Evolutionary conservation across 2,329 filamentous ascomycete species (phyloP), one percentile per base, ranked within the genome.

Genomic region (Apiospora phragmitis): DNA sequence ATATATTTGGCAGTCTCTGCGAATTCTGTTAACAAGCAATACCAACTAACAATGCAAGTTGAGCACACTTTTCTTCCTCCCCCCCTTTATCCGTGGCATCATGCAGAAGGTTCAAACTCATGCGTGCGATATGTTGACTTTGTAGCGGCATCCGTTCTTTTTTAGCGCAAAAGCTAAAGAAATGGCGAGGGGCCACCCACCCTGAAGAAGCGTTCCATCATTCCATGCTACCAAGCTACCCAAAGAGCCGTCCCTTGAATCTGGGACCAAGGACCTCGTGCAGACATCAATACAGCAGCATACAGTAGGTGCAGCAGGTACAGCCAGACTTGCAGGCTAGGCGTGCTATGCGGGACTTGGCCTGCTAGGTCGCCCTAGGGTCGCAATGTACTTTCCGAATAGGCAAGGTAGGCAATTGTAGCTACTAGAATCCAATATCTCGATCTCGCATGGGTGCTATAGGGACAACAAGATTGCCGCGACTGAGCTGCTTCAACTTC

Each of bases 151-250:
- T 21, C 55, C 55, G 55, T 38, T 38, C 55, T 21, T 62, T 32
- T n/a, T 62, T 62, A 62, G 55, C 55, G 55, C 55, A 38, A 38
- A 62, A 38, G 55, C 55, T 62, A 62, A 62, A 38, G 55, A n/a
- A 62, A 38, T 62, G 32, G 55, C 55, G 55, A 62, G 32, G 55
- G 18, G 35, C 51, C 29, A 59, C 29, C 51, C 51, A 35, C 49
- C 29, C 29, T n/a, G 51, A 12, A 35, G 29, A 59, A 59, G 51
- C 29, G 29, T 59, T 59, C 51, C n/a, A 49, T 49, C n/a, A 16
- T 14, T 51, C 8, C n/a, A 24, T 24, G 14, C 9, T 4, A 26
- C n/a, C 11, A 26, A n/a, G 24, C 49, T 59, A 43, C 42, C 42
- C 18, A 11, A 8, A 35, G 29, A 59, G 51, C 51, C 51, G 51